These are phyloP conservation scores for Acacia pycnantha DNA, from an alignment of 331 rosid species.

Conservation along the genomic window DNA sequence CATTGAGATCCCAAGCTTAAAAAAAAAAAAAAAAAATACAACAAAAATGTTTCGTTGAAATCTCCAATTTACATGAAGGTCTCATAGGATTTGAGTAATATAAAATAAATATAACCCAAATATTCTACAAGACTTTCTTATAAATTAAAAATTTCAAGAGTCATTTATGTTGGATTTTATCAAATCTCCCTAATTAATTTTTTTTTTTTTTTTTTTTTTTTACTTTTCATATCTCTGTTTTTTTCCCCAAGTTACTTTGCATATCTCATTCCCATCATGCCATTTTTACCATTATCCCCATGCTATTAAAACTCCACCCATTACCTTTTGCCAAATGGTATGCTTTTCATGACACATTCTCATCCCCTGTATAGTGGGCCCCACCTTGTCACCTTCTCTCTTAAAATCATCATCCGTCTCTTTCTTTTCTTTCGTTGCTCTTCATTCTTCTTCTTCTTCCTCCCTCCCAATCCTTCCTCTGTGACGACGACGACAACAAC, in stretches of 20 bases:
- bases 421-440: neutral
- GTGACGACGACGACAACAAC: neutral
- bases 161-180: no score
- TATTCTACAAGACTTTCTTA: no score
- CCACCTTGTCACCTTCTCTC: neutral
- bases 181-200: no score
- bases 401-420: neutral
- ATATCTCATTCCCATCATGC: neutral
- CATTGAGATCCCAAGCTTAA: no score
- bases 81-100: no score
- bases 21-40: no score
- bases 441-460: neutral
- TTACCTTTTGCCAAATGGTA: neutral
- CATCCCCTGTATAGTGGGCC: conserved; percentile 13
- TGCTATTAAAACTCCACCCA: neutral
- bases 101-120: no score
- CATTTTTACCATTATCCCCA: neutral
- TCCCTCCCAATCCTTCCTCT: neutral
- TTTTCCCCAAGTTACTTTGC: neutral
- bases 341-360: conserved; percentile 18
- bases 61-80: no score
- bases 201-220: no score
- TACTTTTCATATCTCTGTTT: no score
- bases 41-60: no score
- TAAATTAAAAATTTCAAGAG: no score